Conservation (phyloP, 1,139 yeast genomes). For the Suhomyces bribrorum region DNA sequence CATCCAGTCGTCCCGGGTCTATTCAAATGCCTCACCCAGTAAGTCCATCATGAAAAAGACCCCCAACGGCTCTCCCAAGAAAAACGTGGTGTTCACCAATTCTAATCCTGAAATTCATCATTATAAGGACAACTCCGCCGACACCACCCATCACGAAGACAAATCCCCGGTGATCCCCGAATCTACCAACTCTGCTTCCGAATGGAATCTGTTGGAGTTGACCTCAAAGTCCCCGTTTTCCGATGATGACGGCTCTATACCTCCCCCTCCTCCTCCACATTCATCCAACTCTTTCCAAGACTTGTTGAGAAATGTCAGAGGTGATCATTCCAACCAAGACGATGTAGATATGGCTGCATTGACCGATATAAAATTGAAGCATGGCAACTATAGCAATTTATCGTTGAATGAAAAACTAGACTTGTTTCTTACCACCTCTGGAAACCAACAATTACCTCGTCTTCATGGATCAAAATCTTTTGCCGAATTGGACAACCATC, state of each 20-base stretch:
- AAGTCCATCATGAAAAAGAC: conserved; percentile 45
- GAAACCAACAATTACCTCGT: conserved; percentile 10
- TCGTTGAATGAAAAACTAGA: conserved; percentile 44
- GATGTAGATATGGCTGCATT: conserved; percentile 25
- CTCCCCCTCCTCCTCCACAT: conserved; percentile 40
- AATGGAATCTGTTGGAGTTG: conserved; percentile 27
- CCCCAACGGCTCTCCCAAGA: conserved; percentile 36
- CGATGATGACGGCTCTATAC: conserved; percentile 28
- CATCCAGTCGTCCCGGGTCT: conserved; percentile 2
- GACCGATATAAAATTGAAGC: conserved; percentile 24
- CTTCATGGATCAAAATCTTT: conserved; percentile 13
- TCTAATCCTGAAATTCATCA: conserved; percentile 40
- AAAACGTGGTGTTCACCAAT: conserved; percentile 40
- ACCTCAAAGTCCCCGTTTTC: conserved; percentile 14
- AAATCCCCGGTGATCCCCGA: conserved; percentile 1
- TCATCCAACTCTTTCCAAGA: conserved; percentile 18
- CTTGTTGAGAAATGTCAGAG: conserved; percentile 12
- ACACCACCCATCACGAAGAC: conserved; percentile 15
- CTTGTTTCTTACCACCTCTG: conserved; percentile 28
- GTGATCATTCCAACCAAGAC: conserved; percentile 7
- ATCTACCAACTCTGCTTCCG: conserved; percentile 19
- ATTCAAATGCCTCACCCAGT: conserved; percentile 32
- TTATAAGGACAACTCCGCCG: conserved; percentile 22
- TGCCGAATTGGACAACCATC: conserved; percentile 40
- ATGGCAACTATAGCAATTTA: conserved; percentile 29